These are phyloP conservation scores for Blastocystis sp. DNA, from an alignment of 352 stramenopile genomes.

Conservation along the genomic window DNA sequence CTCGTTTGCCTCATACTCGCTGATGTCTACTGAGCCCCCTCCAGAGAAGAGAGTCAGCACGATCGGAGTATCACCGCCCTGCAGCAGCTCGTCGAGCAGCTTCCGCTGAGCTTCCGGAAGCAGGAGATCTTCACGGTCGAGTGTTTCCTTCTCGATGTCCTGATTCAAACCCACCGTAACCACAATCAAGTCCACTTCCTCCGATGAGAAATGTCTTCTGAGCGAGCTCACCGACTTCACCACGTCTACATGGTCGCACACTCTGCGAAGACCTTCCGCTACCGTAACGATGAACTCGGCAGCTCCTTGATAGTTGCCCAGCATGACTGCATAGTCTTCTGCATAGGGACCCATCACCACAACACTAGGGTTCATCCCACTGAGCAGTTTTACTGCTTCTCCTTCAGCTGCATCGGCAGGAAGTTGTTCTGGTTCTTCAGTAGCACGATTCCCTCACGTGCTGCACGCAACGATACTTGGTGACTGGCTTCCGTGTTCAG, in stretches of 20 bases:
- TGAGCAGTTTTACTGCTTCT: constrained; percentile 59
- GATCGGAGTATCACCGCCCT: constrained; percentile 69
- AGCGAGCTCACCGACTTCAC: background rate
- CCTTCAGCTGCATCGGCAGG: constrained; percentile 69
- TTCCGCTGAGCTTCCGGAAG: constrained; percentile 74
- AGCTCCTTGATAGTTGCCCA: constrained; percentile 78
- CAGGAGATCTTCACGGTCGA: constrained; percentile 72
- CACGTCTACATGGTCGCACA: constrained; percentile 2
- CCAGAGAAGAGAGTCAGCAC: constrained; percentile 81
- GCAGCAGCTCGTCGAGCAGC: constrained; percentile 72
- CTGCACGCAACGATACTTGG: constrained; percentile 72
- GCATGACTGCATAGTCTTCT: constrained; percentile 68
- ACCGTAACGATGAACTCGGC: constrained; percentile 75
- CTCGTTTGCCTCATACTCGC: constrained; percentile 59
- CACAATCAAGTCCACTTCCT: constrained; percentile 70
- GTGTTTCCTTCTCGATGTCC: constrained; percentile 73
- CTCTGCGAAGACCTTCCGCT: constrained; percentile 70
- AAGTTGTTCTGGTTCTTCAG: constrained; percentile 79
- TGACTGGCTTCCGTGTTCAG: constrained; percentile 73
- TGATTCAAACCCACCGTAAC: constrained; percentile 78
- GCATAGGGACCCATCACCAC: constrained; percentile 78
- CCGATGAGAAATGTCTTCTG: constrained; percentile 67
- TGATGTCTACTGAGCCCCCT: constrained; percentile 72
- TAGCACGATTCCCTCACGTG: constrained; percentile 82
- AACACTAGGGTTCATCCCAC: constrained; percentile 62